Evolutionary conservation across 2,329 filamentous ascomycete genomes (phyloP), one percentile per base, ranked within the genome.

Genomic region (Xylariaceae sp.): DNA sequence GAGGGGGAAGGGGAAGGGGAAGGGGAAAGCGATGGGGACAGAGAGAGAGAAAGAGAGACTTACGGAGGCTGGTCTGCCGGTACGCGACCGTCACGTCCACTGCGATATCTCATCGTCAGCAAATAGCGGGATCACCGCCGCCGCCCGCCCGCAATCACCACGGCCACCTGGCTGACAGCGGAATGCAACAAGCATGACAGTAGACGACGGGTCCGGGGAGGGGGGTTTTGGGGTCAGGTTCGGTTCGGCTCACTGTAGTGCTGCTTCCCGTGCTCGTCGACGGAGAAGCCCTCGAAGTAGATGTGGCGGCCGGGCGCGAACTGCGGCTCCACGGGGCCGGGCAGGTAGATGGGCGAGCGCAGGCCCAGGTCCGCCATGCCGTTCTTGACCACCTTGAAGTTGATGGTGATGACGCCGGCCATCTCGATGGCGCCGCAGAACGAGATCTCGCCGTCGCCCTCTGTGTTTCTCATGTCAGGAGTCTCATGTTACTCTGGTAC

Each of bases 341-440:
- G 86, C 21, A 86, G 72, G 63, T 89, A 94, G 33, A 94, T 83
- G 1, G 88, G 88, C 5, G 75, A 82, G 58, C 87, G 89, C 62
- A 93, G 79, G 1, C 71, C 80, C 33, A 94, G 61, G 21, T 86
- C 72, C 28, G 68, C 68, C 52, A 93, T 72, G 14, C 88, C 89
- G 44, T 77, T 72, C 57, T 92, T 93, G 67, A 94, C 79, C 12
- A 94, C 83, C 31, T 75, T 79, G 66, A 94, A 89, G 51, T 92
- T 94, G 59, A 94, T 75, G 3, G 88, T 94, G 47, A 94, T 94
- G 27, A 86, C 67, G 4, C 88, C 88, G 0, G 88, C 86, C 84
- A 95, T 95, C 58, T 95, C 89, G 49, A 94, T 95, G 5, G 88
- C 89, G 14, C 83, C 83, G 44, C 83, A 88, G 54, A 88, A 95